Evolutionary conservation across 192 early-diverging fungal genomes (phyloP).

Genomic region (Mortierella antarctica): DNA sequence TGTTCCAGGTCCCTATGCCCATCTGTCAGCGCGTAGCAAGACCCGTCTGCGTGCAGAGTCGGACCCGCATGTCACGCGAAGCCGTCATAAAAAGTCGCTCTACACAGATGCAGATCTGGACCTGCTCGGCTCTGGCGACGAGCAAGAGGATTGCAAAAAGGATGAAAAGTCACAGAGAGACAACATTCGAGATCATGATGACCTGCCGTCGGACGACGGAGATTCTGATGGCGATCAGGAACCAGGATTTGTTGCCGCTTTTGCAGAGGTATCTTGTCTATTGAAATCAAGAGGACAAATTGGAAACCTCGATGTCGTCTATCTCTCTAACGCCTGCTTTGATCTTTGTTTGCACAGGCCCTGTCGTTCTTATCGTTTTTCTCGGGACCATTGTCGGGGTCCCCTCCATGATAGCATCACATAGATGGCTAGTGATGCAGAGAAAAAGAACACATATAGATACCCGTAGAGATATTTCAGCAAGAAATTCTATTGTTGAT

Average conservation of each 20-base stretch:
- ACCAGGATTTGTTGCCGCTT: constrained; percentile 39
- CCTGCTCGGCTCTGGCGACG: constrained; percentile 32
- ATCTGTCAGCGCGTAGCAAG: neutral
- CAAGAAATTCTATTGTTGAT: no score
- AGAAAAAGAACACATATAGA: no score
- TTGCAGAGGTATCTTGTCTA: constrained; percentile 36
- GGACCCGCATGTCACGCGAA: neutral
- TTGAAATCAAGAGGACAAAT: neutral
- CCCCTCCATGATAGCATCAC: constrained; percentile 11
- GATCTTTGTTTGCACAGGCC: constrained; percentile 5
- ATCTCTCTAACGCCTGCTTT: neutral
- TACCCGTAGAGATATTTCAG: no score
- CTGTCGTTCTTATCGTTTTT: constrained; percentile 22
- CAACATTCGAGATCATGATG: constrained; percentile 23
- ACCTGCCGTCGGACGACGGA: constrained; percentile 11
- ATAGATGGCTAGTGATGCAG: neutral
- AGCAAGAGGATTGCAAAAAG: neutral
- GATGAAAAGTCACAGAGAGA: neutral
- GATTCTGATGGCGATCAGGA: constrained; percentile 37
- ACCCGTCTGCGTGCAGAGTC: neutral
- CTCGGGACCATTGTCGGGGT: constrained; percentile 24
- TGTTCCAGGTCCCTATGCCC: neutral
- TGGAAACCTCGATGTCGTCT: neutral
- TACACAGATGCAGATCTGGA: constrained; percentile 51
- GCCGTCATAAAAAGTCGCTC: constrained; percentile 27